Evolutionary conservation across 2,329 filamentous ascomycete species (phyloP), one percentile per base, ranked within the genome.

Genomic region (Fonsecaea pedrosoi): DNA sequence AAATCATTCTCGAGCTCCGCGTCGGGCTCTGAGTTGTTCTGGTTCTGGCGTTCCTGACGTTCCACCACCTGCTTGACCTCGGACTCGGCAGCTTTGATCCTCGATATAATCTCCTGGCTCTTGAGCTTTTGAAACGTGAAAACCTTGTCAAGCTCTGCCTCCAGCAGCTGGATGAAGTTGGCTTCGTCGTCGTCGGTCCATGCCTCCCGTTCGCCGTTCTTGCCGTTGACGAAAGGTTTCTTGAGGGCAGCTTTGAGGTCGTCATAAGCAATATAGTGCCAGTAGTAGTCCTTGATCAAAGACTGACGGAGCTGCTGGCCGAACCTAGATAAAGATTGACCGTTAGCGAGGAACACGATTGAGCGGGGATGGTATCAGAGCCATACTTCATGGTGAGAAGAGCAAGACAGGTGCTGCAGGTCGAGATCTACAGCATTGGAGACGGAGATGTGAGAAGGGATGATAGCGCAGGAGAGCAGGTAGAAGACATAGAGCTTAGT

Each of bases 261-360:
- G 78, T 97, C 94, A 82, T 99, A 99, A 81, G 92, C 91, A 81
- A 99, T 97, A 82, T 99, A 99, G 84, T 97, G 92, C 89, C 94
- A 97, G 79, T 94, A 90, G 83, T 96, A 99, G 82, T 98, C 94
- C 84, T 92, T 93, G 81, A 98, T 96, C 77, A 97, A 87, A 78
- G 94, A 97, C 75, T 92, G 94, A 71, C 92, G 92, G 76, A 99
- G 89, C 85, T 99, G 94, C 81, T 97, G 92, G 78, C 95, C 95
- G 85, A 98, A 99, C 85, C 87, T 90, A 66, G 21, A 48, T 25
- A 35, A 18, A 54, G 53, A 6, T 37, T 37, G 42, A 32, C 13
- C n/a, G 55, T 64, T 37, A 58, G 54, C 15, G 48, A 35, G 40
- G 42, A 30, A 54, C 2, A 32, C 13, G 13, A 50, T 25, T n/a